These are phyloP conservation scores for Linderniella brevidens DNA, from an alignment of 257 asterid species.

Conservation along the genomic window DNA sequence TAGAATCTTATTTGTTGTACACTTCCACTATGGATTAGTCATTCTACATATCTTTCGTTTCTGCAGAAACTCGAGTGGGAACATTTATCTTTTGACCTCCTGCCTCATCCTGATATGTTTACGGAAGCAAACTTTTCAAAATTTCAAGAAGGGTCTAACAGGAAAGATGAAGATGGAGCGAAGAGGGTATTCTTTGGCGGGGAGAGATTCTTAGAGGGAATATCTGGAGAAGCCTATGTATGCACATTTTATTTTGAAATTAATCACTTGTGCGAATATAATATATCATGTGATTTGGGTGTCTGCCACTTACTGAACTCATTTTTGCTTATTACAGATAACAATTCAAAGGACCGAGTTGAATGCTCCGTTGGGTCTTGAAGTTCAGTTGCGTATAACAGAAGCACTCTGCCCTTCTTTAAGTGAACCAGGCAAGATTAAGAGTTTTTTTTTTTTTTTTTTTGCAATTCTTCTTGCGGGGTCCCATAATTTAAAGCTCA, in stretches of 20 bases:
- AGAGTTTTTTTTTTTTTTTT: conserved; percentile 9
- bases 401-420: conserved; percentile 95
- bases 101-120: conserved; percentile 99
- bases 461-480: conserved; percentile 5
- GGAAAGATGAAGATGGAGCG: conserved; percentile 96
- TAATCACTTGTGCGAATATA: conserved; percentile 8
- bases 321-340: conserved; percentile 33
- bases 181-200: conserved; percentile 96
- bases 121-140: conserved; percentile 39
- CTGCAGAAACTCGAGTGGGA: conserved; percentile 97
- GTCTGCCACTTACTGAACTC: conserved; percentile 5
- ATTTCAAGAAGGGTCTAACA: conserved; percentile 39
- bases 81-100: conserved; percentile 77
- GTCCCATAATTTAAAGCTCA: conserved; percentile 11
- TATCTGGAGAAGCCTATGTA: conserved; percentile 96
- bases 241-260: conserved; percentile 15
- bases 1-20: conserved; percentile 2
- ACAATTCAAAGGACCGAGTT: conserved; percentile 88
- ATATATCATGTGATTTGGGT: conserved; percentile 2
- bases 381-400: conserved; percentile 72
- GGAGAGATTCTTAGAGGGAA: conserved; percentile 86
- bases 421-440: conserved; percentile 90
- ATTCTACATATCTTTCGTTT: conserved; percentile 10
- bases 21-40: conserved; percentile 7
- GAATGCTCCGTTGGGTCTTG: conserved; percentile 82